A percentile compares a stretch with the other conserved stretches of the same genome.
Evolutionary conservation across 345 rosid species (phyloP).

Genomic region (Arabis hirsuta): DNA sequence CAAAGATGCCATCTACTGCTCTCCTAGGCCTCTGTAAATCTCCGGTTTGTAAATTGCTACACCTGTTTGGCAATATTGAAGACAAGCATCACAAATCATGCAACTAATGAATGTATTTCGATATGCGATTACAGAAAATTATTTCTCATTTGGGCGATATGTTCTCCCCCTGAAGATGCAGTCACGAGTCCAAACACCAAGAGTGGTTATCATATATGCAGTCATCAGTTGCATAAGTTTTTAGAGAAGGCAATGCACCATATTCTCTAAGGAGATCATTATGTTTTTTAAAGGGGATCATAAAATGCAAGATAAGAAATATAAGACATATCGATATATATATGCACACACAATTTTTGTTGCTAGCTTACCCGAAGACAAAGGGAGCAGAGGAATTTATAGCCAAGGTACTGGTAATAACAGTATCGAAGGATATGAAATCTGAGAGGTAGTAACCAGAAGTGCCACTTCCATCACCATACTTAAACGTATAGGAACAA

Average conservation of each 20-base stretch:
- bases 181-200: conserved; percentile 1
- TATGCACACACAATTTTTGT: background rate
- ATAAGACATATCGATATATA: background rate
- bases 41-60: conserved; percentile 74
- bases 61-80: conserved; percentile 56
- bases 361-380: conserved; percentile 80
- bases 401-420: conserved; percentile 54
- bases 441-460: conserved; percentile 88
- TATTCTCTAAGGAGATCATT: conserved; percentile 4
- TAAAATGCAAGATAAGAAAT: conserved; percentile 8
- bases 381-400: conserved; percentile 68
- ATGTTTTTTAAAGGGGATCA: background rate
- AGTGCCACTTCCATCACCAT: conserved; percentile 96
- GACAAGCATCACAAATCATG: conserved; percentile 24
- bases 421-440: conserved; percentile 58
- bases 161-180: background rate
- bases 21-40: conserved; percentile 80
- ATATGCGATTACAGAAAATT: background rate
- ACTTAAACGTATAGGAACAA: conserved; percentile 80
- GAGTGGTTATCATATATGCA: background rate
- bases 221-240: background rate
- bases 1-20: conserved; percentile 95
- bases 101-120: conserved; percentile 3
- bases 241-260: conserved; percentile 1
- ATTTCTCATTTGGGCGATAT: background rate